Evolutionary conservation across 177 flowering plant species (phyloP), one percentile per base, ranked within the genome.

Genomic region (Vitis hybrid): DNA sequence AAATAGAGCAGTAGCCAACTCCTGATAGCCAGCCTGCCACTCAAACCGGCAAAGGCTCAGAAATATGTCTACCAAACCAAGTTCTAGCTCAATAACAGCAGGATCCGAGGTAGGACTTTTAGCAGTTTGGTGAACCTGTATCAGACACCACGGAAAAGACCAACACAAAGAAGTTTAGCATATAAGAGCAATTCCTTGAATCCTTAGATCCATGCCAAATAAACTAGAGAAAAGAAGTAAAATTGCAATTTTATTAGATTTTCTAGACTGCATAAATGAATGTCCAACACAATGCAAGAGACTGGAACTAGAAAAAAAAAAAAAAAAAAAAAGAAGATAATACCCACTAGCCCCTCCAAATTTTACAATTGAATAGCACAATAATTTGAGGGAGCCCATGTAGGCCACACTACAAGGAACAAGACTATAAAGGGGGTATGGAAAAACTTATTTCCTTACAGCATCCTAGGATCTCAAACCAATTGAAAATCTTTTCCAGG

Each of bases 11-110:
- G 99, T 91, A 50, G 98, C 92, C 76, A 93, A 74, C 83, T 95
- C 99, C 77, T 85, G 90, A 76, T 91, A 89, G 21, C 99, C 99
- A 75, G 97, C 83, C 73, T 95, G 98, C 97, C 97, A 93, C 79
- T 95, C 99, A 64, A 93, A 87, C 71, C 91, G 80, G 82, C 99
- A 95, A 49, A 95, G 89, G 71, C 90, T 79, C 48, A 90, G 65
- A 78, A 95, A 89, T 70, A 90, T 78, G 79, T 95, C 97, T 75
- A 93, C 92, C 58, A 95, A 82, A 71, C 90, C 89, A 77, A 83
- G 86, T 79, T 95, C 98, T 58, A 87, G 78, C 61, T 87, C 84
- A 63, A 85, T 64, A 68, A 77, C 68, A 58, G 74, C 74, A 64
- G 81, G 67, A 78, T 88, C 90, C 4, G 58, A 56, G 50, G 75